Percentiles rank a stretch among this genome's conserved stretches.
Evolutionary conservation across 2,329 filamentous ascomycete species (phyloP).

Genomic region (Penicillium sp.): DNA sequence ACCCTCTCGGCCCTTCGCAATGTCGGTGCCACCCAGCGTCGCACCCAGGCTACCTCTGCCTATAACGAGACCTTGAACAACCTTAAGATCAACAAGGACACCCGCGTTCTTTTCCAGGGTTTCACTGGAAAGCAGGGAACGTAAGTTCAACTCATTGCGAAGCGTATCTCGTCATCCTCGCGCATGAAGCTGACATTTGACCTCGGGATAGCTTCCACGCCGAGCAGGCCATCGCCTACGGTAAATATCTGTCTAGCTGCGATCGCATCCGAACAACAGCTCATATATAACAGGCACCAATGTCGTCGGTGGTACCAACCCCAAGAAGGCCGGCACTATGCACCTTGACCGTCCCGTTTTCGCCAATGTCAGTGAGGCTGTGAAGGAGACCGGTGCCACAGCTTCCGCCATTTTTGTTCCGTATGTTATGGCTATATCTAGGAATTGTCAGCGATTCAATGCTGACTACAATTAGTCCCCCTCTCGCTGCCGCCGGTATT

Average conservation of each 20-base stretch:
- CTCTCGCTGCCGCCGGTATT: constrained; percentile 87
- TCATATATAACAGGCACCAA: constrained; percentile 68
- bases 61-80: constrained; percentile 75
- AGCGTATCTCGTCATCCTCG: constrained; percentile 3
- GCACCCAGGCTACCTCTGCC: constrained; percentile 65
- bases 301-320: constrained; percentile 96
- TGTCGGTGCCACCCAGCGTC: constrained; percentile 59
- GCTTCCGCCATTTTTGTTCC: constrained; percentile 96
- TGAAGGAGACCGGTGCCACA: constrained; percentile 84
- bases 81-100: constrained; percentile 87
- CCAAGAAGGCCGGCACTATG: constrained; percentile 90
- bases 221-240: constrained; percentile 96
- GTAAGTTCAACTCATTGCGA: constrained; percentile 52
- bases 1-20: constrained; percentile 64
- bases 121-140: constrained; percentile 97
- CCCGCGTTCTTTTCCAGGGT: constrained; percentile 93
- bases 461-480: constrained; percentile 59
- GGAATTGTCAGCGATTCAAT: neutral
- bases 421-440: constrained; percentile 48
- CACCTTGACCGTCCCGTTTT: constrained; percentile 94
- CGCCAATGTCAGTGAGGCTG: constrained; percentile 78
- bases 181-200: constrained; percentile 33
- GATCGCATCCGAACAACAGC: constrained; percentile 15
- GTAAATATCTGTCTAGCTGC: constrained; percentile 50
- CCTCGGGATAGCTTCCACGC: constrained; percentile 75